Evolutionary conservation across 2,329 filamentous ascomycete genomes (phyloP), one percentile per base, ranked within the genome.

Genomic region (Rhynchosporium secalis): DNA sequence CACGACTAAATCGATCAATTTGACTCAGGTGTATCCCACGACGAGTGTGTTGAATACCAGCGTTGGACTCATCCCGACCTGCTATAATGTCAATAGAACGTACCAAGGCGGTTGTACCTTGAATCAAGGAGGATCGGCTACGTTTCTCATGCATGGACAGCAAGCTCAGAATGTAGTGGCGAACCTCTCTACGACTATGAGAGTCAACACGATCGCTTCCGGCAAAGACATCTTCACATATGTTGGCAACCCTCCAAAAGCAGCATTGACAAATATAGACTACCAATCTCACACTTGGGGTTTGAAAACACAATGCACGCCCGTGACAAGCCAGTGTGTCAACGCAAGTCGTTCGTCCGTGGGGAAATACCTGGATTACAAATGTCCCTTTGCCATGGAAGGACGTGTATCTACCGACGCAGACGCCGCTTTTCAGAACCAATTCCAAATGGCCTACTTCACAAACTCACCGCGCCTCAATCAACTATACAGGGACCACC

Each of bases 351-450:
- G 33, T 10, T 10, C n/a, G 6, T 26, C n/a, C 3, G 33, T 40
- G 26, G 49, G 49, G 0, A 26, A 3, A 4, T 8, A 7, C 0
- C 20, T 54, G n/a, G 7, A 28, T 5, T 54, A 54, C 36, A 54
- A 54, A 28, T 54, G 49, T 28, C 49, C 49, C 20, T 54, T 54
- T 28, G 49, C 49, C 4, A 54, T 54, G 49, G 49, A 54, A 54
- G 49, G 49, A 20, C 9, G 7, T 3, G 38, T 54, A 4, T 40
- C 33, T 1, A 54, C 49, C 20, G 49, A 54, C 10, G 15, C 49
- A 28, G n/a, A 4, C 15, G 28, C 33, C 10, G 49, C 49, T 40
- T 54, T 29, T 26, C 33, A 40, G n/a, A 54, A 54, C n/a, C 49
- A 54, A 7, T 54, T 26, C 36, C 15, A 1, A 1, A 54, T 54